phyloP scores from a whole-genome alignment of 1,284 basidiomycete species.

The Ceratobasidium sp. region DNA sequence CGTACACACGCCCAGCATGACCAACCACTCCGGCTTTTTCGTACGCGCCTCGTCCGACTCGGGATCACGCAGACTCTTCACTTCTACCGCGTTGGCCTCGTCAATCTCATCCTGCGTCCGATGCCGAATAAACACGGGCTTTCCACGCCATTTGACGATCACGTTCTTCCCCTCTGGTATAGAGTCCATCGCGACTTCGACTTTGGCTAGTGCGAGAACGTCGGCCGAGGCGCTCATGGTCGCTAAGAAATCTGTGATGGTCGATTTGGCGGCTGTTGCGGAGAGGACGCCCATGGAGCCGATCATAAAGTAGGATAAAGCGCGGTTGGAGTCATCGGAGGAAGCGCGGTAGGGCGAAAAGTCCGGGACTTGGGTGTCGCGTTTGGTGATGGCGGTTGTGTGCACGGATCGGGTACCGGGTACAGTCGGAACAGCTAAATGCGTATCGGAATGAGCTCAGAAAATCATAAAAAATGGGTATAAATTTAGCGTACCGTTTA shows the following conservation, averaged over 20 bases:
- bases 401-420: constrained; percentile 79
- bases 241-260: constrained; percentile 93
- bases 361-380: constrained; percentile 83
- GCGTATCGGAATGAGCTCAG: constrained; percentile 54
- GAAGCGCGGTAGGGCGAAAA: constrained; percentile 86
- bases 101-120: constrained; percentile 93
- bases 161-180: constrained; percentile 99
- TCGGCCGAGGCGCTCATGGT: constrained; percentile 98
- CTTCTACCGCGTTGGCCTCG: constrained; percentile 89
- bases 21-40: constrained; percentile 97
- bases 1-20: constrained; percentile 98
- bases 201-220: constrained; percentile 97
- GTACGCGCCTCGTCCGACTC: constrained; percentile 89
- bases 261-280: constrained; percentile 94
- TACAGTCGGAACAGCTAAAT: constrained; percentile 67
- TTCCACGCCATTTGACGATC: constrained; percentile 99
- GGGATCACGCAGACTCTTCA: constrained; percentile 93
- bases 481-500: constrained; percentile 73
- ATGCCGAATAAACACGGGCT: constrained; percentile 99
- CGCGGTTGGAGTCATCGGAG: constrained; percentile 80
- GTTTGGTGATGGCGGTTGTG: constrained; percentile 70
- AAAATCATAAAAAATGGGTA: constrained; percentile 35
- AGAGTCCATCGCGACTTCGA: constrained; percentile 91
- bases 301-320: constrained; percentile 97
- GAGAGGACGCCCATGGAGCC: constrained; percentile 95